A percentile compares a stretch with the other conserved stretches of the same genome.
phyloP scores from a whole-genome alignment of 1,139 yeast species.

The Pneumocystis sp. region DNA sequence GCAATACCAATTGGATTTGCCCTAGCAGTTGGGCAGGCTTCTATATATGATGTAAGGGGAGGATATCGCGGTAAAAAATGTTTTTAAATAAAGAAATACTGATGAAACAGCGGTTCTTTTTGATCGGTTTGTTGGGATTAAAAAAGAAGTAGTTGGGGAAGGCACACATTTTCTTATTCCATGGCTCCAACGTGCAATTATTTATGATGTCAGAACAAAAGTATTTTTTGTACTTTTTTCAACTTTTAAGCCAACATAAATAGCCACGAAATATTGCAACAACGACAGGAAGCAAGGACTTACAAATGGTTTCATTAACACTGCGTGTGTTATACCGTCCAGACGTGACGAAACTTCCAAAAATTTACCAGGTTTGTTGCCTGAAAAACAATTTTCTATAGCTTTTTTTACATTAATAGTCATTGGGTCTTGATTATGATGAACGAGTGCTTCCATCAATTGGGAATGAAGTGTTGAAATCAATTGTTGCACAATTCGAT shows the following conservation, averaged over 20 bases:
- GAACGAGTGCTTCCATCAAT: slow-evolving; percentile 95
- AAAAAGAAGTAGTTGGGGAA: slow-evolving; percentile 75
- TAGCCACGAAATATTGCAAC: slow-evolving; percentile 82
- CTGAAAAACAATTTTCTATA: neutral
- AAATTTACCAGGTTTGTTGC: slow-evolving; percentile 50
- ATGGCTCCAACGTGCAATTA: slow-evolving; percentile 84
- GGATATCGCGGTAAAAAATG: slow-evolving; percentile 31
- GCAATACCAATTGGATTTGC: slow-evolving; percentile 41
- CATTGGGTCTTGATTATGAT: slow-evolving; percentile 82
- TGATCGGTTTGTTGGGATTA: slow-evolving; percentile 82
- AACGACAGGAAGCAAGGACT: slow-evolving; percentile 91
- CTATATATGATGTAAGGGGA: slow-evolving; percentile 86
- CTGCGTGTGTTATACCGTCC: slow-evolving; percentile 91
- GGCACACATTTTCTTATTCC: slow-evolving; percentile 94
- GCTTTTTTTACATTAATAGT: slow-evolving; percentile 14
- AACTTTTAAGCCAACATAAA: neutral
- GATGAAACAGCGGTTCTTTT: slow-evolving; percentile 58
- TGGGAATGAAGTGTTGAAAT: slow-evolving; percentile 88
- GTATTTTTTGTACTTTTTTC: slow-evolving; percentile 4
- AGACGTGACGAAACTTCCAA: slow-evolving; percentile 65
- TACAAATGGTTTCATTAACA: slow-evolving; percentile 89
- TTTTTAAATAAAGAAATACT: neutral
- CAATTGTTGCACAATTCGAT: slow-evolving; percentile 94
- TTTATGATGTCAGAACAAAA: slow-evolving; percentile 80
- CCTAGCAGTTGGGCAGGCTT: slow-evolving; percentile 49